phyloP scores from a whole-genome alignment of 192 early-diverging fungal genomes.

The Umbelopsis ramanniana region DNA sequence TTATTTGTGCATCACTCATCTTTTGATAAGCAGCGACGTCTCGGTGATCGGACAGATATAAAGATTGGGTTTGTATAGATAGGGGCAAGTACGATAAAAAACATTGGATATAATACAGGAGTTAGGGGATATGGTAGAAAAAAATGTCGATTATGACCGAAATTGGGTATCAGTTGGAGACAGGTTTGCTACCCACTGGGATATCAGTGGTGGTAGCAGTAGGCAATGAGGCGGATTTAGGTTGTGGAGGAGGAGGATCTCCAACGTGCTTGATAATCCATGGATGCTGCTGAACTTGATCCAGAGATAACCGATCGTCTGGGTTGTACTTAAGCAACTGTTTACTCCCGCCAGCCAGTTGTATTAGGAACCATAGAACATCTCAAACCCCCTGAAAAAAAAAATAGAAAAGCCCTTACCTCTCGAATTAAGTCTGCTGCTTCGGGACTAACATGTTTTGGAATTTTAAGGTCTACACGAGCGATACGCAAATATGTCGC shows the following conservation, averaged over 20 bases:
- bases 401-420: too few relatives aligned
- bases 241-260: neutral
- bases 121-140: neutral
- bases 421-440: conserved; percentile 86
- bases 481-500: conserved; percentile 85
- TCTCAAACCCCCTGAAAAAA: neutral
- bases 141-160: neutral
- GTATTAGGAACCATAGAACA: neutral
- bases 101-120: conserved; percentile 3
- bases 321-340: conserved; percentile 79
- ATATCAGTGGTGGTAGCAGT: neutral
- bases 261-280: conserved; percentile 39
- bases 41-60: too few relatives aligned
- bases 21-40: too few relatives aligned
- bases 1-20: too few relatives aligned
- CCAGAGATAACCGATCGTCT: conserved; percentile 70
- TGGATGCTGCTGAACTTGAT: conserved; percentile 80
- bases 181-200: neutral
- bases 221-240: neutral
- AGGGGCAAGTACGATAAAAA: neutral
- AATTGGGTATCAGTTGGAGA: neutral
- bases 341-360: too few relatives aligned
- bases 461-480: conserved; percentile 82
- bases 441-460: conserved; percentile 74
- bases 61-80: too few relatives aligned